Conservation (phyloP, 164 flowering plant species). For the Tinospora cordifolia region DNA sequence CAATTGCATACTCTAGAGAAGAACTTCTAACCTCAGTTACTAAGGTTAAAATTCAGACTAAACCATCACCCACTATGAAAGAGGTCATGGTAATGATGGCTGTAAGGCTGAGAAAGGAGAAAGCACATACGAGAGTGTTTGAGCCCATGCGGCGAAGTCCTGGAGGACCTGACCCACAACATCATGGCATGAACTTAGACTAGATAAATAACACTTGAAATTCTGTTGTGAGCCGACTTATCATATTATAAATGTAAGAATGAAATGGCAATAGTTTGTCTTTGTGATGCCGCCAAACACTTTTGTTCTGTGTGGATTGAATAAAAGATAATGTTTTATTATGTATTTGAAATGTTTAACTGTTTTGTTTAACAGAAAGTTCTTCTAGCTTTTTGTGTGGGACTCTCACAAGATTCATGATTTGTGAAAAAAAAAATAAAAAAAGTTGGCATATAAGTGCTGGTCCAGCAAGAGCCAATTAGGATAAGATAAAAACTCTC, state of each 20-base stretch:
- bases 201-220: neutral
- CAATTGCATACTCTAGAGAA: slow-evolving; percentile 10
- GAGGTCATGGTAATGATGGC: neutral
- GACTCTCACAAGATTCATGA: neutral
- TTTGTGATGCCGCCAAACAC: neutral
- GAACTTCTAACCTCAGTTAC: slow-evolving; percentile 1
- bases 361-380: neutral
- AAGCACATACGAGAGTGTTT: neutral
- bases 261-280: neutral
- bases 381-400: neutral
- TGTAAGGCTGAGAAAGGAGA: neutral
- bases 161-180: slow-evolving; percentile 34
- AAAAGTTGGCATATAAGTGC: neutral
- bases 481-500: neutral
- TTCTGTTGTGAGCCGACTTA: neutral
- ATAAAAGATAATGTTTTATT: neutral
- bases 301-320: neutral
- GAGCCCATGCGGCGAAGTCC: slow-evolving; percentile 21
- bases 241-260: neutral
- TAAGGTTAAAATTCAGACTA: neutral
- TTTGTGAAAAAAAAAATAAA: too few relatives aligned
- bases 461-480: neutral
- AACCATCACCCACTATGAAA: slow-evolving; percentile 5
- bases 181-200: slow-evolving; percentile 13
- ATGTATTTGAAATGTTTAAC: neutral